phyloP scores from a whole-genome alignment of 2,329 filamentous ascomycete species.

The Microdochium nivale region DNA sequence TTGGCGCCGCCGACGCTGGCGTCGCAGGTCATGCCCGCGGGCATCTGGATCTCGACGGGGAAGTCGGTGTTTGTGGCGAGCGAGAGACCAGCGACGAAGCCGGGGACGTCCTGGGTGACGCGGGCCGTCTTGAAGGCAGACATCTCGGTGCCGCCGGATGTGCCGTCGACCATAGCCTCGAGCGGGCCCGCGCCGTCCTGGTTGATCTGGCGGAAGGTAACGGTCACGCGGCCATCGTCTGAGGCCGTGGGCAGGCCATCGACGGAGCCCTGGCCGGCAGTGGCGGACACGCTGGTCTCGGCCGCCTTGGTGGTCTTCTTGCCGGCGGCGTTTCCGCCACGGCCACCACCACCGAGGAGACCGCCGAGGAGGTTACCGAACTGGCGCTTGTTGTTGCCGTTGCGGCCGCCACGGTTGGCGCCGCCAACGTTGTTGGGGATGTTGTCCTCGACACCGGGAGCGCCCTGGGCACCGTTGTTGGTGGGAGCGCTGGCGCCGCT shows the following conservation, averaged over 20 bases:
- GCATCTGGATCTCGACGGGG: constrained; percentile 57
- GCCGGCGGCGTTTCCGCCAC: constrained; percentile 24
- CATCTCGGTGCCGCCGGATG: constrained; percentile 53
- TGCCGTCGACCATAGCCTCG: constrained; percentile 49
- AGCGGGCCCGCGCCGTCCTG: constrained; percentile 61
- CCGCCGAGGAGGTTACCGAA: constrained; percentile 16
- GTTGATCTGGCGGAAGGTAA: constrained; percentile 64
- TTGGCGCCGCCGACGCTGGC: constrained; percentile 47
- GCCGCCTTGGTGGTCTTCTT: constrained; percentile 29
- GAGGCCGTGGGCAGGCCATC: constrained; percentile 51
- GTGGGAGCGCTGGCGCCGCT: constrained; percentile 27
- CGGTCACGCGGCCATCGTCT: constrained; percentile 50
- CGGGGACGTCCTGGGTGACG: constrained; percentile 54
- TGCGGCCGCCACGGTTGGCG: constrained; percentile 6
- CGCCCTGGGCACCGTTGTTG: constrained; percentile 26
- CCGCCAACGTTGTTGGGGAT: constrained; percentile 16
- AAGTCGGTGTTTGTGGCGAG: constrained; percentile 54
- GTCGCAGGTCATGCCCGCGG: constrained; percentile 57
- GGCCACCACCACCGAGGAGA: constrained; percentile 21
- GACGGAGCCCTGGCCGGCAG: constrained; percentile 43
- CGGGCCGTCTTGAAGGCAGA: constrained; percentile 50
- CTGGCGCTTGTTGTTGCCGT: constrained; percentile 14
- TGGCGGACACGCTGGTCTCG: constrained; percentile 45
- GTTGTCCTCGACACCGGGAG: constrained; percentile 34
- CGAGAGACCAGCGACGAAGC: constrained; percentile 49